Evolutionary conservation across 2,329 filamentous ascomycete genomes (phyloP), one percentile per base, ranked within the genome.

Genomic region (Didymella sp.): DNA sequence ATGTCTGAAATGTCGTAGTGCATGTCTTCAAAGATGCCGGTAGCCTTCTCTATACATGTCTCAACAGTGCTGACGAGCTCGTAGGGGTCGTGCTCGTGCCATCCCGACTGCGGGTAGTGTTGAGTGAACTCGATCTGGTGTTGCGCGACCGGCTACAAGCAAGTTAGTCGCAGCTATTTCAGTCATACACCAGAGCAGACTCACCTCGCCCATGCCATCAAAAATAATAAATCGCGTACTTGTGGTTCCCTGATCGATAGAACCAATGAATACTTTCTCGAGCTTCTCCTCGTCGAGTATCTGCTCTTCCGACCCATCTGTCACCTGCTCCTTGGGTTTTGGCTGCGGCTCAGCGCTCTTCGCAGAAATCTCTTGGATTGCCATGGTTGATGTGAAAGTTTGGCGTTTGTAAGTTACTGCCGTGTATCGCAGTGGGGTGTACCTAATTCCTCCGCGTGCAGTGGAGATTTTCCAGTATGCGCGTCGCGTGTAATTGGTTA

Each of bases 181-280:
- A 27, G 40, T 15, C 22, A 25, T 35, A 46, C 42, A 33, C 40
- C 30, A 37, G 3, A 11, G 21, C 17, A 11, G 17, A 45, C 50
- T 50, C 33, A 58, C 56, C 33, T 58, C 87, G 52, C 92, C 92
- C 38, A 85, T 79, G 62, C 86, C 87, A 77, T 96, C 88, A 79
- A 96, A 96, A 72, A 97, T 93, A 67, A 96, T 85, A 78, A 96
- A 96, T 33, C 92, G 85, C 30, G 92, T 91, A 57, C 90, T 94
- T 28, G 92, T 96, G 12, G 92, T 96, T 56, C 92, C 92, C 71
- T 96, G 91, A 73, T 96, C 92, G 73, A 96, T 93, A 66, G 90
- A 91, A 58, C 92, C 92, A 59, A 96, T 88, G 70, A 91, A 96
- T 78, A 85, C 85, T 54, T 88, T 78, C 37, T 79, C 74, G 51